Evolutionary conservation across 1,139 yeast genomes (phyloP).

Genomic region (Blastobotrys proliferans): DNA sequence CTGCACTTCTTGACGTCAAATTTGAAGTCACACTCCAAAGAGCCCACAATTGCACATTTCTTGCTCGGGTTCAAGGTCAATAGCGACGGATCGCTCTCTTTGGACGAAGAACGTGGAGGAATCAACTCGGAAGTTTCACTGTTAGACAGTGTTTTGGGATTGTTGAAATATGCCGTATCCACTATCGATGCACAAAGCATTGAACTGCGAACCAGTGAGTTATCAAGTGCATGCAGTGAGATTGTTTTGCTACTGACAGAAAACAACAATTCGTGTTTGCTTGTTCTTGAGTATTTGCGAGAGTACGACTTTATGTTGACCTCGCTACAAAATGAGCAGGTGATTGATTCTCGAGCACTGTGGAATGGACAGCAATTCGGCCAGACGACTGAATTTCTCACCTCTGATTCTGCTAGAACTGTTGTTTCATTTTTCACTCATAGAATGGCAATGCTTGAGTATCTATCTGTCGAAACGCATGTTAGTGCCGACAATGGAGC

Average conservation of each 20-base stretch:
- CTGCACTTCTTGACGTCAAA: constrained; percentile 55
- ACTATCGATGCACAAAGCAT: constrained; percentile 42
- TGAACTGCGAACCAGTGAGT: constrained; percentile 51
- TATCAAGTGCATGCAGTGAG: constrained; percentile 57
- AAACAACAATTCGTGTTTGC: constrained; percentile 48
- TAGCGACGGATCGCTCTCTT: constrained; percentile 40
- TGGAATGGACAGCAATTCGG: constrained; percentile 53
- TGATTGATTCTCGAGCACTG: constrained; percentile 41
- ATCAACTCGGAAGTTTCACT: constrained; percentile 52
- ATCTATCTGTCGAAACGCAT: constrained; percentile 70
- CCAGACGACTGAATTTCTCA: constrained; percentile 32
- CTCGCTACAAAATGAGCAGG: constrained; percentile 52
- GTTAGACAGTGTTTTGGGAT: constrained; percentile 48
- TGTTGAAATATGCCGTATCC: constrained; percentile 48
- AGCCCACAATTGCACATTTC: constrained; percentile 64
- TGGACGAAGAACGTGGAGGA: constrained; percentile 45
- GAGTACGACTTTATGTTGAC: constrained; percentile 48
- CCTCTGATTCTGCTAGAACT: constrained; percentile 43
- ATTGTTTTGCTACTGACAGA: constrained; percentile 57
- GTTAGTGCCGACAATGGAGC: constrained; percentile 51
- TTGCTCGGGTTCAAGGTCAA: constrained; percentile 64
- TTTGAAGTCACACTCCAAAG: constrained; percentile 41
- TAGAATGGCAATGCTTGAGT: constrained; percentile 59
- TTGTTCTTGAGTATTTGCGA: constrained; percentile 54
- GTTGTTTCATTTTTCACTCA: constrained; percentile 59